phyloP scores from a whole-genome alignment of 1,284 basidiomycete genomes.

The Abortiporus biennis region DNA sequence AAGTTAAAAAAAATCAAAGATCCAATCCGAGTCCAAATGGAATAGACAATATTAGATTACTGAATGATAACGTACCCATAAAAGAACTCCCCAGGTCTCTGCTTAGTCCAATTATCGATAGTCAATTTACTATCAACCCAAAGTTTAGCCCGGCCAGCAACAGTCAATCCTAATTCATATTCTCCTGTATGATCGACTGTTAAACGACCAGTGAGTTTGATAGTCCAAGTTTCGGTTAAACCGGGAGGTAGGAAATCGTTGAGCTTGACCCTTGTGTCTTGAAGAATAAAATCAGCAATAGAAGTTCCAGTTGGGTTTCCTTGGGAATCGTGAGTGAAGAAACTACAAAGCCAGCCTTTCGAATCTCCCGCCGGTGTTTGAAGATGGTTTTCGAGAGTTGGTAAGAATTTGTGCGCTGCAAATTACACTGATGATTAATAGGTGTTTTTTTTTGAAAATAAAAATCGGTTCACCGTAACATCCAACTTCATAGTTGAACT shows the following conservation, averaged over 20 bases:
- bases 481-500: constrained; percentile 48
- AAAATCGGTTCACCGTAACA: constrained; percentile 60
- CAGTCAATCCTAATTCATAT: constrained; percentile 70
- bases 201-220: constrained; percentile 54
- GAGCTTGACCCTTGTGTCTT: constrained; percentile 58
- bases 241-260: constrained; percentile 61
- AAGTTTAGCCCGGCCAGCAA: constrained; percentile 63
- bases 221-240: constrained; percentile 57
- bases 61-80: constrained; percentile 41
- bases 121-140: constrained; percentile 56
- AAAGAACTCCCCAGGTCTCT: constrained; percentile 63
- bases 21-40: neutral
- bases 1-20: neutral
- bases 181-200: constrained; percentile 40
- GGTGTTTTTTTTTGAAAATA: neutral
- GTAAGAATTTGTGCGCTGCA: constrained; percentile 54
- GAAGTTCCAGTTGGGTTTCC: constrained; percentile 35
- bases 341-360: constrained; percentile 60
- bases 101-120: constrained; percentile 67
- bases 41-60: neutral
- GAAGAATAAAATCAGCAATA: constrained; percentile 43
- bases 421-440: no score
- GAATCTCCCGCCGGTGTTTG: constrained; percentile 41
- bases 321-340: constrained; percentile 47
- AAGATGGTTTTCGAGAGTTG: constrained; percentile 50